Base-by-base conservation (phyloP, 768 basidiomycete genomes). In the Boletus fagicola region DNA sequence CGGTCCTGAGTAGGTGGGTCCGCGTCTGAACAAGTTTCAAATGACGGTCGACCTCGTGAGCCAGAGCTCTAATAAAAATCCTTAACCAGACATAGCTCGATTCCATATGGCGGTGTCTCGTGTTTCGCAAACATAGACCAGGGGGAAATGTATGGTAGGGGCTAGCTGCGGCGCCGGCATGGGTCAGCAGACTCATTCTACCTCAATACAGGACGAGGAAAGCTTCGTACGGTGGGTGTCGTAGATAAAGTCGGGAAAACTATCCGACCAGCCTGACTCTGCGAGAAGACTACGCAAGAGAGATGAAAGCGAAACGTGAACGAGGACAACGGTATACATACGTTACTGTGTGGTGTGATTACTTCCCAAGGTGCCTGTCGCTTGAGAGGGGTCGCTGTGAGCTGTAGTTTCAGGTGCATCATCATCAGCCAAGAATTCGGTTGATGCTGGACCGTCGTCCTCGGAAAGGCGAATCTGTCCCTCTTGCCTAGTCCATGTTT, bases 391-490 rank as follows among this genome's bases (percentile, higher is more conserved):
- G 33, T 72, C 68, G 38, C 61, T 60, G 57, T 65, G 68, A 26
- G 65, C 61, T 28, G 70, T 73, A 31, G 77, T 70, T 35, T 78
- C 80, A 13, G 81, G 57, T 24, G 64, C 69, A 18, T 78, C 85
- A 46, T 84, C 84, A 47, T 82, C 78, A 33, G 82, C 79, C 48
- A 90, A 62, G 59, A 88, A 88, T 53, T 85, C 83, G 16, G 76
- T 74, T n/a, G 86, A 80, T n/a, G 87, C 78, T 13, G 87, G 87
- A 0, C 86, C 85, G 52, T 88, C 86, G 61, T 90, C 88, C 64
- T 82, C 78, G 47, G 86, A 87, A 22, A 90, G 76, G 10, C 87
- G 80, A 53, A 90, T 86, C 7, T 69, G 76, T 3, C 87, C 87
- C 57, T 85, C 83, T 16, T 71, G 65, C 16, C 73, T 70, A 2